phyloP scores from a whole-genome alignment of 176 grass and related monocot genomes.

The Themeda triandra region DNA sequence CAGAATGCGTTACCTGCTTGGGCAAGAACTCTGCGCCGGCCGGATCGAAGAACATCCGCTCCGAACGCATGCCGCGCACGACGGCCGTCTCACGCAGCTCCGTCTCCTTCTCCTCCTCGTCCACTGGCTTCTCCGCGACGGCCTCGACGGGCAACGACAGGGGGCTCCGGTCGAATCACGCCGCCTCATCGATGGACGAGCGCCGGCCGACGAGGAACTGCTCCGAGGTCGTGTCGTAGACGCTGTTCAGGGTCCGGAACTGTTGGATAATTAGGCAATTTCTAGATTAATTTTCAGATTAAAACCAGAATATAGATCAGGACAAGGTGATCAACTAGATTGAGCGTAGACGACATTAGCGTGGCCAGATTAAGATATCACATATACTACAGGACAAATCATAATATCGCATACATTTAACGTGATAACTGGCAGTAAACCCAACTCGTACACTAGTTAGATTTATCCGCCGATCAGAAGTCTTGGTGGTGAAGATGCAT shows the following conservation, averaged over 20 bases:
- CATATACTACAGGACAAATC: too few species aligned
- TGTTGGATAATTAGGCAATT: too few species aligned
- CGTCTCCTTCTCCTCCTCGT: constrained; percentile 7
- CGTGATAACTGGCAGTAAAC: too few species aligned
- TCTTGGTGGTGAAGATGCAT: too few species aligned
- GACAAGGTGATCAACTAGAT: too few species aligned
- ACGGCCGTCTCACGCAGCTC: constrained; percentile 42
- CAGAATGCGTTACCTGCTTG: constrained; percentile 29
- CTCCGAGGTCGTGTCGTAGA: constrained; percentile 47
- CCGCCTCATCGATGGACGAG: constrained; percentile 27
- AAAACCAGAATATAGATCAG: too few species aligned
- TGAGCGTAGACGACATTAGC: too few species aligned
- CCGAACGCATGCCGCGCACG: constrained; percentile 56
- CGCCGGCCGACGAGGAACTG: constrained; percentile 19
- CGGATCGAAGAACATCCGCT: constrained; percentile 72
- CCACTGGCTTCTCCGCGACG: background rate
- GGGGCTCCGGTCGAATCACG: constrained; percentile 1
- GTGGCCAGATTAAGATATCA: too few species aligned
- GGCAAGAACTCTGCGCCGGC: constrained; percentile 40
- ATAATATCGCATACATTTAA: too few species aligned
- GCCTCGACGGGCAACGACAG: background rate
- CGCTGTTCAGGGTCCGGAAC: constrained; percentile 65
- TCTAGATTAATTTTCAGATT: too few species aligned
- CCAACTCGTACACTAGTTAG: too few species aligned
- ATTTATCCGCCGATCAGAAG: too few species aligned